Percentiles rank a stretch among this genome's conserved stretches.
Evolutionary conservation across 495 filamentous ascomycete genomes (phyloP).

Genomic region (Aspergillus sclerotioniger): DNA sequence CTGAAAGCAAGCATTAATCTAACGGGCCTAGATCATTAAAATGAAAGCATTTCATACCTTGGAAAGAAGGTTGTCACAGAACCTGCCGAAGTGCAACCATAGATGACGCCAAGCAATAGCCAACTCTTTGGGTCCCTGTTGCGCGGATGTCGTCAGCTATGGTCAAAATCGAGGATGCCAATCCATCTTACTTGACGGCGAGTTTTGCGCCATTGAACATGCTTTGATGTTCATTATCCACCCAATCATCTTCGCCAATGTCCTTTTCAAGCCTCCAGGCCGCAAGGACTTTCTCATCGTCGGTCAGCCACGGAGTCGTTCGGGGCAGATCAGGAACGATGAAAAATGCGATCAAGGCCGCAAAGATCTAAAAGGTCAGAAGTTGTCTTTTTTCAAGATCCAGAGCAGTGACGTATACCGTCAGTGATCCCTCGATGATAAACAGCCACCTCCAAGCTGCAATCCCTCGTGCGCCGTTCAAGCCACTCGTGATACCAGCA

Average conservation of each 20-base stretch:
- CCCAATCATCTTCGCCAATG: slow-evolving; percentile 74
- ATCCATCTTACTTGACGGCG: slow-evolving; percentile 49
- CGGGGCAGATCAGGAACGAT: slow-evolving; percentile 77
- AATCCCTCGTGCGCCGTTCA: slow-evolving; percentile 26
- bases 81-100: not conserved
- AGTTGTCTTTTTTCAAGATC: not conserved
- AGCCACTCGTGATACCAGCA: slow-evolving; percentile 31
- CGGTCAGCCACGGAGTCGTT: slow-evolving; percentile 69
- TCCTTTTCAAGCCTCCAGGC: slow-evolving; percentile 72
- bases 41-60: not conserved
- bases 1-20: not conserved
- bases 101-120: not conserved
- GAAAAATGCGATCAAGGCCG: slow-evolving; percentile 53
- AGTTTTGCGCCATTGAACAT: slow-evolving; percentile 66
- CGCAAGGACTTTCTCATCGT: slow-evolving; percentile 66
- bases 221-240: slow-evolving; percentile 56
- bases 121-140: slow-evolving; percentile 1
- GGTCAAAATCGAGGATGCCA: not conserved
- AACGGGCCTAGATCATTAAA: not conserved
- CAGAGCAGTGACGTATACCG: not conserved
- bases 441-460: slow-evolving; percentile 12
- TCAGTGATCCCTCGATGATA: slow-evolving; percentile 7
- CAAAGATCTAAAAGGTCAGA: slow-evolving; percentile 27
- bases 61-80: slow-evolving; percentile 68
- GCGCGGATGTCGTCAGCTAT: not conserved